Base-by-base conservation (phyloP, 2,329 filamentous ascomycete species). In the Pseudocercospora musae region DNA sequence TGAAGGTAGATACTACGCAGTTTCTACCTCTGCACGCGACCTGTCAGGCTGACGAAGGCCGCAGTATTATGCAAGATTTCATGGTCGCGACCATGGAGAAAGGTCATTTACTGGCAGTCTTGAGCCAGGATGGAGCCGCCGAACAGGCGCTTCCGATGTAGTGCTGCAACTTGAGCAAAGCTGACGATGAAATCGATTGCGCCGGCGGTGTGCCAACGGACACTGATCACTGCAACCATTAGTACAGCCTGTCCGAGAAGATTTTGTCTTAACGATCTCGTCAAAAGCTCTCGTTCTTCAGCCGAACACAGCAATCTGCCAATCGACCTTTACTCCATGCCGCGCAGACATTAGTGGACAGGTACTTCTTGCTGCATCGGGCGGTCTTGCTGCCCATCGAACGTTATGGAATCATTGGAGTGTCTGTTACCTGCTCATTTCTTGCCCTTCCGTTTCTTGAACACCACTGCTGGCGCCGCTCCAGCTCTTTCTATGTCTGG, bases 361-460 rank as follows among this genome's bases (percentile, higher is more conserved):
- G 37, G 37, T 8, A 40, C 5, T 40, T 7, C n/a, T 6, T 18
- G 7, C 15, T 40, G 15, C 37, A 48, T 6, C 44, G 2, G 8
- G 20, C 18, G 44, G 21, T 4, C 44, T 11, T 25, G 20, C 9
- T 48, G 20, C 44, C 18, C 8, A 48, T 4, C 20, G 1, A 13
- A 23, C 44, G 20, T 21, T 23, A 23, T 11, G 3, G 4, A 27
- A 9, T 52, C 11, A 18, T 52, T 52, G 25, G 2, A 3, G 10
- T 10, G 21, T n/a, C 48, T 31, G 3, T 29, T 31, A 9, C 48
- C 48, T n/a, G 48, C 20, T 75, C 73, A 75, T 59, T 68, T 73
- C 68, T 75, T 75, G 20, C 69, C 67, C 72, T 92, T 94, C 58
- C 90, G 81, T 78, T 92, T 93, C 78, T 93, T 94, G 77, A 94